Evolutionary conservation across 2,329 filamentous ascomycete species (phyloP), one percentile per base, ranked within the genome.

Genomic region (Stagonosporopsis tanaceti): DNA sequence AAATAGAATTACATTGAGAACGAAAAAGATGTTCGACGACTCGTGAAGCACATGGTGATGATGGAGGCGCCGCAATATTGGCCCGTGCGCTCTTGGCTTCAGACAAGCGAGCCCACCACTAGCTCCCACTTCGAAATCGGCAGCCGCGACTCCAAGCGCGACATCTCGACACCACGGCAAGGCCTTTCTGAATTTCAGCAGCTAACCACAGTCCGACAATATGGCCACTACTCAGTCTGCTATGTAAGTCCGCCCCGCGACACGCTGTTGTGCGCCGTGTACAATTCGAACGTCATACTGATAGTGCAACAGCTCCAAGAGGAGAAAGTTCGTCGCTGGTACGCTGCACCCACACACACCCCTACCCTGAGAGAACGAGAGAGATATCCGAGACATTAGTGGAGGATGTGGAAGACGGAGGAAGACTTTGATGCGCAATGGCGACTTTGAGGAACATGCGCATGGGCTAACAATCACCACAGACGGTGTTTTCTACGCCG

Each of bases 401-500:
- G 20, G 24, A 35, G 25, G 28, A 34, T 4, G 3, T 20, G 39
- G 47, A 34, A 58, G 46, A 50, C 17, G 24, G 41, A 42, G 22
- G 61, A 15, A 17, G 20, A 15, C 32, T 39, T 30, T 6, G n/a
- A 20, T 24, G 35, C 41, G 35, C 50, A 39, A 57, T 62, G 62
- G 64, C 57, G 62, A 48, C 54, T 22, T 39, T 28, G 20, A 30
- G 32, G 25, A 39, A 14, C 22, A 24, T 20, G 58, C 52, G 51
- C 57, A 58, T 57, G 40, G 28, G 62, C 70, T 73, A 67, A 73
- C 69, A 62, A 44, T 27, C 59, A 54, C 37, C 38, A 64, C 68
- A 80, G 95, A 99, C 84, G 95, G 95, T 89, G 95, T 99, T 79
- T 99, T 99, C 92, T 99, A 97, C 85, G 95, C 95, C 87, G 95